phyloP scores from a whole-genome alignment of 2,329 filamentous ascomycete species.

The Exophiala viscosa region DNA sequence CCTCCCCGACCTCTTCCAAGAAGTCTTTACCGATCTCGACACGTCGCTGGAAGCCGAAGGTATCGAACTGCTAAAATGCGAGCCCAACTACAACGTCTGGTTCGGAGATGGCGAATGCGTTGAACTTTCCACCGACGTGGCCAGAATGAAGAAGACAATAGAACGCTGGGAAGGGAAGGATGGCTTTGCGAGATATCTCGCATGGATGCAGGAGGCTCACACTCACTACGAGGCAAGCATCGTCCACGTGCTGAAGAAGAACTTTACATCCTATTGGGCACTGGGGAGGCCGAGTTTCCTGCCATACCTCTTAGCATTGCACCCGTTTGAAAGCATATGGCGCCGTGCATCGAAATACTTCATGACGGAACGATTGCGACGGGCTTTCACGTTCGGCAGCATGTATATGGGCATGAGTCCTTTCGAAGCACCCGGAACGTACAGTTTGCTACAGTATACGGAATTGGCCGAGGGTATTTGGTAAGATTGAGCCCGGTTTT shows the following conservation, averaged over 20 bases:
- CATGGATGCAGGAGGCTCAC: constrained; percentile 64
- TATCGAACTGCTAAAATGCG: constrained; percentile 66
- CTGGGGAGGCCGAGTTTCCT: constrained; percentile 60
- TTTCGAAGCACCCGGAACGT: constrained; percentile 71
- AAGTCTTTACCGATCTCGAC: constrained; percentile 65
- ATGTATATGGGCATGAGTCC: constrained; percentile 84
- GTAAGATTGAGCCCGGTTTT: constrained; percentile 39
- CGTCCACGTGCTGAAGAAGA: constrained; percentile 61
- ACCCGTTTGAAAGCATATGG: constrained; percentile 70
- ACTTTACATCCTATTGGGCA: constrained; percentile 60
- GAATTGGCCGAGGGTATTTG: constrained; percentile 73
- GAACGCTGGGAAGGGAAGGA: constrained; percentile 70
- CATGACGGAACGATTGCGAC: constrained; percentile 62
- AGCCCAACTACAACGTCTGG: constrained; percentile 72
- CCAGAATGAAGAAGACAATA: constrained; percentile 67
- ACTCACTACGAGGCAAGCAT: constrained; percentile 67
- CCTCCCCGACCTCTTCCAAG: constrained; percentile 66
- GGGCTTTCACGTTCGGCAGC: constrained; percentile 72
- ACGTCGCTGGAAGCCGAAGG: constrained; percentile 63
- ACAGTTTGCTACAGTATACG: constrained; percentile 70
- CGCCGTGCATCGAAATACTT: constrained; percentile 64
- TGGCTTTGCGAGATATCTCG: constrained; percentile 66
- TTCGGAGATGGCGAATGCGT: constrained; percentile 66
- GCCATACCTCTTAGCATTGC: constrained; percentile 56
- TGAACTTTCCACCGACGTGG: constrained; percentile 62